Evolutionary conservation across 148 eudicot genomes (phyloP).

Genomic region (Rhododendron vialii): DNA sequence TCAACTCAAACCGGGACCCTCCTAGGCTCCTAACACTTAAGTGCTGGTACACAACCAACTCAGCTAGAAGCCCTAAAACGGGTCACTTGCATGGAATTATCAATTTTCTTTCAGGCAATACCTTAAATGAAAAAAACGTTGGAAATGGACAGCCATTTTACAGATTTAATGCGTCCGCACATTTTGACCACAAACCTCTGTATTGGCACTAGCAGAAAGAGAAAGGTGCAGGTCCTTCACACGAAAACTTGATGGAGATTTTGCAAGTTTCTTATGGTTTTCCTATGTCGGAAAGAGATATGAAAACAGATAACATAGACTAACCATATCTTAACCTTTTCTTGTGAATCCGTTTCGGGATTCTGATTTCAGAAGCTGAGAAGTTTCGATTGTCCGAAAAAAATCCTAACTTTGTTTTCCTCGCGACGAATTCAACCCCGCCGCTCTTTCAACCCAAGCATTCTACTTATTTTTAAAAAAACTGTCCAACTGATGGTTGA

Average conservation of each 20-base stretch:
- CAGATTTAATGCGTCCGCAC: not conserved
- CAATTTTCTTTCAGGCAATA: not conserved
- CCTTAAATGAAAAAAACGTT: not conserved
- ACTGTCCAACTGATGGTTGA: not conserved
- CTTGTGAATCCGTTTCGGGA: not conserved
- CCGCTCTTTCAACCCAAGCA: not conserved
- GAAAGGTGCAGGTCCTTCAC: not conserved
- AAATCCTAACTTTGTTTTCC: not conserved
- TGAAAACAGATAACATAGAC: not conserved
- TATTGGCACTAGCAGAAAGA: not conserved
- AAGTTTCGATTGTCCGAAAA: not conserved
- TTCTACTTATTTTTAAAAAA: not conserved
- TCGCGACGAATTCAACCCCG: not conserved
- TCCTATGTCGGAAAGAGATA: not conserved
- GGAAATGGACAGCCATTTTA: not conserved
- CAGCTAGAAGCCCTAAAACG: no score
- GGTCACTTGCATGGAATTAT: not conserved
- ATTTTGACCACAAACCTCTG: not conserved
- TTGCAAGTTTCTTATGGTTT: not conserved
- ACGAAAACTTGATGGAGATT: conserved; percentile 1
- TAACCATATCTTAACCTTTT: not conserved
- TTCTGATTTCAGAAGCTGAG: not conserved
- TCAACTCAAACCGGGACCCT: no score
- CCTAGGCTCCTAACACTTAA: no score
- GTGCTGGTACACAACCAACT: no score